phyloP scores from a whole-genome alignment of 352 stramenopile genomes.

The Globisporangium mamillatum region DNA sequence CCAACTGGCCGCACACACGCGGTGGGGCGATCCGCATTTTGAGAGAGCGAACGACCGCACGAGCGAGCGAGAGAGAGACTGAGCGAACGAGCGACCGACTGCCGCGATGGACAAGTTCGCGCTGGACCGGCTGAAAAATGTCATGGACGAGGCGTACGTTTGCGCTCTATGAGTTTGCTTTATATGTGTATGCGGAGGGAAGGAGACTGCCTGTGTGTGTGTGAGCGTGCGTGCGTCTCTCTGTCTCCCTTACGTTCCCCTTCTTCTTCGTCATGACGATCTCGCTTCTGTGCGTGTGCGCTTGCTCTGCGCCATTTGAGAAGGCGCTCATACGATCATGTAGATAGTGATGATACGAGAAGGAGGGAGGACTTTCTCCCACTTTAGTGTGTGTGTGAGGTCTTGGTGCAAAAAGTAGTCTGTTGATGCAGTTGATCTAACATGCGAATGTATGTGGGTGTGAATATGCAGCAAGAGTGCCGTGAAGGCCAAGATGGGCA shows the following conservation, averaged over 20 bases:
- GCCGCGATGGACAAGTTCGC: slow-evolving; percentile 77
- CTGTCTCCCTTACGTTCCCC: neutral
- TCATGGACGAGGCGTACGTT: slow-evolving; percentile 87
- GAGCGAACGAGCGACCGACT: slow-evolving; percentile 1
- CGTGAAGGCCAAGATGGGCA: slow-evolving; percentile 86
- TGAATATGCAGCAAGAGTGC: slow-evolving; percentile 60
- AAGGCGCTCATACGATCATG: neutral
- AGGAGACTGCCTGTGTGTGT: neutral
- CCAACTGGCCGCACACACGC: neutral
- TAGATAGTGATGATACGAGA: neutral
- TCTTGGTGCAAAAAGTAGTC: neutral
- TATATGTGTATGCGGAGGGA: neutral
- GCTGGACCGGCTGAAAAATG: slow-evolving; percentile 85
- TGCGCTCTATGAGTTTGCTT: neutral
- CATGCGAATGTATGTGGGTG: neutral
- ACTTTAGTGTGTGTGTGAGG: neutral
- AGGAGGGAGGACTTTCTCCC: neutral
- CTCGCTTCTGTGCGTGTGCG: neutral
- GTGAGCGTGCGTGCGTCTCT: neutral
- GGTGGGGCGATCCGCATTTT: slow-evolving; percentile 9
- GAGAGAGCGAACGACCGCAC: slow-evolving; percentile 6
- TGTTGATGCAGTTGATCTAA: neutral
- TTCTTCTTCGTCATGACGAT: neutral
- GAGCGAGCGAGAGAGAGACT: neutral
- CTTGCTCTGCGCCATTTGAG: neutral